phyloP scores from a whole-genome alignment of 2,329 filamentous ascomycete species.

The Aureobasidium sp. region DNA sequence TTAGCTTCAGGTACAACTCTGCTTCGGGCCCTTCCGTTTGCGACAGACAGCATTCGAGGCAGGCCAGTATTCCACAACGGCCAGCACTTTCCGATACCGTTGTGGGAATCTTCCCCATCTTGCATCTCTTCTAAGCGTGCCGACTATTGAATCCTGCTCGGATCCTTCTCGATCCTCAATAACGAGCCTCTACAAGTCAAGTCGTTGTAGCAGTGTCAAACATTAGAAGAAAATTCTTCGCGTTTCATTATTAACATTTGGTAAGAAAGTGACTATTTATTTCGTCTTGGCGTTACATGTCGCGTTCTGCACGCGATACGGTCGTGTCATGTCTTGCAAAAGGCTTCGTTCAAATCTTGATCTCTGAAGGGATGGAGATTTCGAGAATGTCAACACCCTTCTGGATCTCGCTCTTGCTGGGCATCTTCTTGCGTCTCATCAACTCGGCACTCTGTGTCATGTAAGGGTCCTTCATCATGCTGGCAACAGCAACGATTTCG shows the following conservation, averaged over 20 bases:
- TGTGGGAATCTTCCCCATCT: neutral
- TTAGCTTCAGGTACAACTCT: constrained; percentile 8
- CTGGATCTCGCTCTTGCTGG: constrained; percentile 66
- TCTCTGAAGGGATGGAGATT: constrained; percentile 36
- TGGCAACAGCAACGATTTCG: constrained; percentile 79
- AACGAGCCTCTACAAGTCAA: neutral
- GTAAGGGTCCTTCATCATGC: constrained; percentile 81
- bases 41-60: constrained; percentile 6
- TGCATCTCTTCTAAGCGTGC: neutral
- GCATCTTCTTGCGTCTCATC: constrained; percentile 78
- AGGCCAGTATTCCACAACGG: neutral
- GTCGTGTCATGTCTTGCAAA: neutral
- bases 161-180: neutral
- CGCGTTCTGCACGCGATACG: neutral
- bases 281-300: constrained; percentile 12
- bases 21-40: neutral
- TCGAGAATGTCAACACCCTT: constrained; percentile 46
- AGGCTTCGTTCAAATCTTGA: constrained; percentile 33
- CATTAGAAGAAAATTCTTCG: neutral
- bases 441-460: constrained; percentile 77
- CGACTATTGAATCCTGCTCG: constrained; percentile 4
- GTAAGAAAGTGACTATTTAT: neutral
- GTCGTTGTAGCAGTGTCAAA: neutral
- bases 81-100: constrained; percentile 2
- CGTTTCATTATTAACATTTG: constrained; percentile 10